Evolutionary conservation across 1,284 basidiomycete genomes (phyloP).

Genomic region (Fereydounia khargensis): DNA sequence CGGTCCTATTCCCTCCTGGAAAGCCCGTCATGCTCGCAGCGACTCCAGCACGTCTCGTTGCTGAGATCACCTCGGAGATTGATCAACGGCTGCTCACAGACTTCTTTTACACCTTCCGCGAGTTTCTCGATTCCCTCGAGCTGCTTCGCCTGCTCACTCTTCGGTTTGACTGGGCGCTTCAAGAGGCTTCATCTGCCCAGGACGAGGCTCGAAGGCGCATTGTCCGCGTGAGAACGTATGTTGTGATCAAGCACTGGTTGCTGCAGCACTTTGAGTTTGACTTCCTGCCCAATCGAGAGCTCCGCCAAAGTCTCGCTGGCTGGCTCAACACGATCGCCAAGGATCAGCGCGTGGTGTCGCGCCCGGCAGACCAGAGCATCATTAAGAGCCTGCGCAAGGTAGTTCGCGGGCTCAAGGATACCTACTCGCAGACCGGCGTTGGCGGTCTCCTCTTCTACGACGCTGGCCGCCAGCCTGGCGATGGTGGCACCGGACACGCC

Average conservation of each 20-base stretch:
- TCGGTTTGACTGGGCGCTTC: constrained; percentile 48
- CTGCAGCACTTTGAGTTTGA: constrained; percentile 46
- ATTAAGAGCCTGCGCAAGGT: constrained; percentile 41
- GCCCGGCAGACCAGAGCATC: constrained; percentile 34
- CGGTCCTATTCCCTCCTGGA: constrained; percentile 1
- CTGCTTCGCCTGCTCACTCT: constrained; percentile 42
- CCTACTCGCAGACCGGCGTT: constrained; percentile 33
- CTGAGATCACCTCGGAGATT: constrained; percentile 49
- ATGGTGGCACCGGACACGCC: too few species aligned
- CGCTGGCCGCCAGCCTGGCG: constrained; percentile 19
- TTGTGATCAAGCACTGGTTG: constrained; percentile 49
- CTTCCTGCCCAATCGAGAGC: constrained; percentile 37
- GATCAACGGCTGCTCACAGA: constrained; percentile 39
- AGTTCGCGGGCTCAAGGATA: constrained; percentile 40
- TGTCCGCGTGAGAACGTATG: constrained; percentile 47
- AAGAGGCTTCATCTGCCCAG: constrained; percentile 12
- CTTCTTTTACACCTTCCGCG: constrained; percentile 51
- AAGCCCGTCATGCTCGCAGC: constrained; percentile 35
- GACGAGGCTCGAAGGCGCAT: constrained; percentile 44
- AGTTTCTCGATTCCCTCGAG: constrained; percentile 27
- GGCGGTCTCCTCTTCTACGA: constrained; percentile 32
- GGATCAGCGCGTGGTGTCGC: constrained; percentile 13
- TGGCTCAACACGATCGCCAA: constrained; percentile 42
- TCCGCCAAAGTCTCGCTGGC: constrained; percentile 30
- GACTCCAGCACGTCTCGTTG: constrained; percentile 37